Conservation (phyloP, 768 basidiomycete genomes). For the Pisolithus microcarpus region DNA sequence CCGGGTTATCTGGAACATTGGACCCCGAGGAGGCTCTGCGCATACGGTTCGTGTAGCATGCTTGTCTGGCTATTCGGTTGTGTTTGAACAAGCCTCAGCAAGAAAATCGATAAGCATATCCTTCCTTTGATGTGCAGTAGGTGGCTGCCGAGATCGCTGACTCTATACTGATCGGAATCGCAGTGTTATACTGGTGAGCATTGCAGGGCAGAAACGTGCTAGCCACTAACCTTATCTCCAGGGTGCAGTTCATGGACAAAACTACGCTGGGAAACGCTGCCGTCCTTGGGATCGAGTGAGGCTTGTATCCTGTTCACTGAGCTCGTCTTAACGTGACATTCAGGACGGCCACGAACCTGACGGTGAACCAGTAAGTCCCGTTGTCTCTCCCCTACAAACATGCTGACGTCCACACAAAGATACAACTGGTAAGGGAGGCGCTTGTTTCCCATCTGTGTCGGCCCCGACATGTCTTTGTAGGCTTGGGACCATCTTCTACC, state of each 20-base stretch:
- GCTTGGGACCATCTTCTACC: conserved; percentile 71
- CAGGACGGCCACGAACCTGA: conserved; percentile 54
- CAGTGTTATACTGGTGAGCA: conserved; percentile 51
- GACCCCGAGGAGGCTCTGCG: conserved; percentile 47
- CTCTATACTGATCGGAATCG: neutral
- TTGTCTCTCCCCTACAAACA: neutral
- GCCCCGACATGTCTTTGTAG: conserved; percentile 25
- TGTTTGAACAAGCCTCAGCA: conserved; percentile 19
- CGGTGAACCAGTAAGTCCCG: conserved; percentile 51
- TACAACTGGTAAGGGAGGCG: conserved; percentile 50
- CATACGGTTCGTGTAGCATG: conserved; percentile 35
- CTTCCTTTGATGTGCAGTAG: conserved; percentile 66
- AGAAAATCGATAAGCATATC: conserved; percentile 62
- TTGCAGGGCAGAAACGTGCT: neutral
- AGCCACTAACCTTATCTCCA: conserved; percentile 12
- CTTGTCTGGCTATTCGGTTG: neutral
- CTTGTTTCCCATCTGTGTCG: neutral
- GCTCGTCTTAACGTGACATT: neutral
- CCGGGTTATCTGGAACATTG: conserved; percentile 36
- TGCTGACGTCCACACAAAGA: conserved; percentile 24
- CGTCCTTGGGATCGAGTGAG: conserved; percentile 64
- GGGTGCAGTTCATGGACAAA: conserved; percentile 80
- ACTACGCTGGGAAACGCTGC: conserved; percentile 61
- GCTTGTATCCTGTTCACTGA: neutral
- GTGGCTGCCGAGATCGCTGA: conserved; percentile 19